Evolutionary conservation across 345 rosid genomes (phyloP), one percentile per base, ranked within the genome.

Genomic region (Psidium guajava): DNA sequence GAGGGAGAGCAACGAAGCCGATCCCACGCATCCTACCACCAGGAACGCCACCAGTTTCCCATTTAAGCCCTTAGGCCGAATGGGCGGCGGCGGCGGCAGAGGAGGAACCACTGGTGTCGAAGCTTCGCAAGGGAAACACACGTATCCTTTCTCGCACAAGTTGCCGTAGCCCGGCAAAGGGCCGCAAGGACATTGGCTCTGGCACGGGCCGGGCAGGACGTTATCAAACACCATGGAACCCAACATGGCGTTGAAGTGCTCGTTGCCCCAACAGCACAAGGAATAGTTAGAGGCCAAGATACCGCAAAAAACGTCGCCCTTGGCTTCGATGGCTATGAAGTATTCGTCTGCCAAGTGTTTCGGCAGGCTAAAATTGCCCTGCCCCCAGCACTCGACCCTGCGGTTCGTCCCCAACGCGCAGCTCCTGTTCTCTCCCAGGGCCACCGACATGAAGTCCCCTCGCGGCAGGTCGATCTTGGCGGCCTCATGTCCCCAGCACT

Each of bases 371-470:
- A 94, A 95, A 83, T 86, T 82, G 81, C 86, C 85, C 64, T 87
- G 82, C 59, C 98, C 96, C 97, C 96, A 96, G 54, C 99, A 96
- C 58, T 88, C 84, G 5, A 93, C 94, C 24, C 74, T 93, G 44
- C 75, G 87, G 21, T 93, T 84, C 15, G n/a, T 3, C 88, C 87
- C 44, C 86, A 96, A 44, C 4, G 90, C 98, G 81, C 99, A 96
- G 83, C 90, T 84, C 44, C 94, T 93, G 73, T 88, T 86, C 82
- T 89, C 91, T 28, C 98, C 98, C 85, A 95, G 64, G 83, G 97
- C 97, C 69, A 94, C 0, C 3, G 87, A 90, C 9, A 25, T 47
- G 82, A 96, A 96, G 84, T 86, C 82, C 24, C 92, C 95, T 11
- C 52, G 4, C 2, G 84, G 84, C 25, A 84, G 90, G 24, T 15